These are phyloP conservation scores for Umbelopsis isabellina DNA, from an alignment of 192 early-diverging fungal genomes.

Conservation along the genomic window DNA sequence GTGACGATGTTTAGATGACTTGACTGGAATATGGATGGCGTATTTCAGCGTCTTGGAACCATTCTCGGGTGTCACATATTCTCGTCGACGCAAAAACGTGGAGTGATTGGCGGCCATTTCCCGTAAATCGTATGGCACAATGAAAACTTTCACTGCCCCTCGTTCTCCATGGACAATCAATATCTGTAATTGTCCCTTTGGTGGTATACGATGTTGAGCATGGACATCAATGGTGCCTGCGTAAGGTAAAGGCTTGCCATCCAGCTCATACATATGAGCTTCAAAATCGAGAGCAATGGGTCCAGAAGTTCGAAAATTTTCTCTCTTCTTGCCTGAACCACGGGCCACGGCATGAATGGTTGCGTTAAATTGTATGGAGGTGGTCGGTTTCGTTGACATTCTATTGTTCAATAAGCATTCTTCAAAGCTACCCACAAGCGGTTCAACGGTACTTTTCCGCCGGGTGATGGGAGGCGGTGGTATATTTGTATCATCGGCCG, in stretches of 20 bases:
- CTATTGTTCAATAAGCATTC: constrained; percentile 12
- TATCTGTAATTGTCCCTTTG: neutral
- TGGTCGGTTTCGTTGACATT: neutral
- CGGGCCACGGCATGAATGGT: neutral
- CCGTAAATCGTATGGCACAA: constrained; percentile 9
- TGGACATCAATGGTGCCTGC: constrained; percentile 7
- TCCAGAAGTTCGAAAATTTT: constrained; percentile 12
- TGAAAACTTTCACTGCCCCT: constrained; percentile 1
- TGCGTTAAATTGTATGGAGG: neutral
- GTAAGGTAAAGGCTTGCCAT: constrained; percentile 5
- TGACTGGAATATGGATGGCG: constrained; percentile 13
- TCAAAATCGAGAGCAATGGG: neutral
- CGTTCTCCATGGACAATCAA: constrained; percentile 8
- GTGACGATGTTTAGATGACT: constrained; percentile 8
- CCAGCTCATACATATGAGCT: constrained; percentile 9
- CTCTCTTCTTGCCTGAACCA: constrained; percentile 8
- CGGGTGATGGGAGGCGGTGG: neutral
- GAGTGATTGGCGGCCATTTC: constrained; percentile 9
- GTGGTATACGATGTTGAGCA: constrained; percentile 15
- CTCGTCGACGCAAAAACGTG: neutral
- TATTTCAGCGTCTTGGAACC: constrained; percentile 5
- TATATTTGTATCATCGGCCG: neutral
- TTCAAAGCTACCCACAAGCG: constrained; percentile 7
- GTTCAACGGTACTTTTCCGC: neutral
- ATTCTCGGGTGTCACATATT: constrained; percentile 1